Evolutionary conservation across 2,329 filamentous ascomycete genomes (phyloP), one percentile per base, ranked within the genome.

Genomic region (Nannizzia gypsea): DNA sequence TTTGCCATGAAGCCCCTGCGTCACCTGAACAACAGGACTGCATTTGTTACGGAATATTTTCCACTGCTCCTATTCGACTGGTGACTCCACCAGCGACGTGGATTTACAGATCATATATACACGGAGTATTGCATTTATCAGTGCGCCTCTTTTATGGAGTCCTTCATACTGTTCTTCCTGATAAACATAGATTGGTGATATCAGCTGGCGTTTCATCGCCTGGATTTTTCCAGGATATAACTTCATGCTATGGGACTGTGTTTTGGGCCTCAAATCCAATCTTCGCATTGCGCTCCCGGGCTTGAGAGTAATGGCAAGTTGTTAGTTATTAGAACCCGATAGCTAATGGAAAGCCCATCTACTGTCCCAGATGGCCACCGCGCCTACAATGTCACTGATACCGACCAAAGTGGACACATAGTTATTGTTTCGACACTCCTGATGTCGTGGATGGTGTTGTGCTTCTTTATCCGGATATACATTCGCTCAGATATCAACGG

Each of bases 401-500:
- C 57, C 15, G 55, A 46, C 31, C 40, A 55, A 48, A 46, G 60
- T 20, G 60, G 57, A 8, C n/a, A 57, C 13, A 36, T 60, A 6
- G 55, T 62, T 13, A 62, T 62, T 46, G 36, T 48, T 9, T 50
- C 57, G 17, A 58, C 57, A 20, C 48, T 48, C 6, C 57, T 62
- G 46, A 62, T 62, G 60, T 60, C 60, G 46, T 62, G 60, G 60
- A 62, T 62, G 60, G 36, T 60, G 42, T 46, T 62, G 22, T 59
- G 57, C 36, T 62, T 57, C 34, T 44, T 60, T 13, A 57, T 58
- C 46, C 60, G 60, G 11, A 34, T 66, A 24, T 67, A 67, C 57
- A 68, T 66, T 48, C 63, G 66, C 20, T 20, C 65, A 13, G 55
- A 61, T 17, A 67, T 69, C 17, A 69, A 67, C 46, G 67, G 67